Conservation (phyloP, 371 early-diverging fungal species). For the Mortierella sp. region DNA sequence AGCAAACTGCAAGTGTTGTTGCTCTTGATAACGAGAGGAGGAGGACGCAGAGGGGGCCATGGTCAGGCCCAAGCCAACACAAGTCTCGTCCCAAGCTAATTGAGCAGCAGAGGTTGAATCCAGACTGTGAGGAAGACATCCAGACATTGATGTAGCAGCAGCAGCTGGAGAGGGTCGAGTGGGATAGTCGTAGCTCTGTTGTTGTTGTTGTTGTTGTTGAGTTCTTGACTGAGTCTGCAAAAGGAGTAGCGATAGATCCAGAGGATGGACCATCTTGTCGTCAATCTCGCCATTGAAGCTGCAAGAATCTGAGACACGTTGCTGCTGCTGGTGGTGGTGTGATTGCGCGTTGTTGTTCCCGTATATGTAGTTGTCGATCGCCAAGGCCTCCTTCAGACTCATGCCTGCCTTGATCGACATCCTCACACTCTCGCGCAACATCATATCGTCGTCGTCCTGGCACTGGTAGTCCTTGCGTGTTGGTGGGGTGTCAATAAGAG, state of each 20-base stretch:
- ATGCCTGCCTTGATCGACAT: conserved; percentile 11
- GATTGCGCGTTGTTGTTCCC: not conserved
- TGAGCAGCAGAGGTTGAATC: not conserved
- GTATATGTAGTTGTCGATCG: not conserved
- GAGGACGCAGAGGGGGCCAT: not conserved
- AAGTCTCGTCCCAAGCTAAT: conserved; percentile 21
- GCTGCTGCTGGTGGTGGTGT: not conserved
- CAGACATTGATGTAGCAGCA: not conserved
- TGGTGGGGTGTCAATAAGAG: conserved; percentile 10
- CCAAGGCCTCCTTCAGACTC: conserved; percentile 16
- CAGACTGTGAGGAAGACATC: not conserved
- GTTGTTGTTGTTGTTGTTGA: not conserved
- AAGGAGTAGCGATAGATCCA: conserved; percentile 29
- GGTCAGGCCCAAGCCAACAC: conserved; percentile 33
- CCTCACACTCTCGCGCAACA: not conserved
- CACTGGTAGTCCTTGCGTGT: conserved; percentile 2
- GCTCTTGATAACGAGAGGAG: not conserved
- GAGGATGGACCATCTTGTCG: conserved; percentile 23
- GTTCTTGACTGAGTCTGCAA: conserved; percentile 10
- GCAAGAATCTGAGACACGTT: not conserved
- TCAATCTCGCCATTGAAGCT: conserved; percentile 9
- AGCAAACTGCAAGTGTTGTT: not conserved
- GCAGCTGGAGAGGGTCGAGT: not conserved
- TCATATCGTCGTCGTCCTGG: not conserved
- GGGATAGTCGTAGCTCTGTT: not conserved